Conservation (phyloP, 208 protist species). For the Trypanosoma mega region DNA sequence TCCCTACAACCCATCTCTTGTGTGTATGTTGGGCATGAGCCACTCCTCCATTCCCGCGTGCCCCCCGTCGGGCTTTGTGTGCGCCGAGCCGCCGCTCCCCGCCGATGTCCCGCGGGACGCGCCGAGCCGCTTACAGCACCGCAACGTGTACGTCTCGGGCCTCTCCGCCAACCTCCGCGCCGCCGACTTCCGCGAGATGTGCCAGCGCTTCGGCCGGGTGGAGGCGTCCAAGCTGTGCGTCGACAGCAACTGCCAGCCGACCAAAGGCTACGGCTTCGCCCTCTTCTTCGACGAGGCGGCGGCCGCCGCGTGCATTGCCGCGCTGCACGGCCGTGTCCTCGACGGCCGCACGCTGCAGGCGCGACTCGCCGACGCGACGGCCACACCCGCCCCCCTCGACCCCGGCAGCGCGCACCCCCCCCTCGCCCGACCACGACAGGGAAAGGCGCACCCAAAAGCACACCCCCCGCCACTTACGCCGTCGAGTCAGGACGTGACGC, state of each 20-base stretch:
- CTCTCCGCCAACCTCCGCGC: slow-evolving; percentile 44
- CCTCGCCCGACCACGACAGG: slow-evolving; percentile 16
- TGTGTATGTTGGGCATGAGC: too few relatives aligned
- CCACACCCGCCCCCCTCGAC: slow-evolving; percentile 50
- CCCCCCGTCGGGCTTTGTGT: neutral
- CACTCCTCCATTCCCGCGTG: neutral
- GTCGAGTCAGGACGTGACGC: slow-evolving; percentile 19
- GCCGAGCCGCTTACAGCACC: slow-evolving; percentile 42
- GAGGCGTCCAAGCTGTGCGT: slow-evolving; percentile 69
- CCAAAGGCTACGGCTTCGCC: slow-evolving; percentile 71
- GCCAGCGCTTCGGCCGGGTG: slow-evolving; percentile 57
- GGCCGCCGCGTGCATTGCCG: slow-evolving; percentile 49
- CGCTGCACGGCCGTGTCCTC: slow-evolving; percentile 43
- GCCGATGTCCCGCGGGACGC: neutral
- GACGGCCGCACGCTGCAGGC: slow-evolving; percentile 50
- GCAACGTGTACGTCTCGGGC: slow-evolving; percentile 78
- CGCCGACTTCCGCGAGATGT: slow-evolving; percentile 58
- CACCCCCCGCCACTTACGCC: slow-evolving; percentile 10
- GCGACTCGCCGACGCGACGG: slow-evolving; percentile 52
- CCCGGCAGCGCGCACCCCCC: slow-evolving; percentile 20
- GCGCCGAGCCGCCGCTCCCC: neutral
- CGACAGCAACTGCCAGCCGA: slow-evolving; percentile 45
- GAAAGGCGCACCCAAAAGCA: neutral
- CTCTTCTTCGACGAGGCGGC: slow-evolving; percentile 63
- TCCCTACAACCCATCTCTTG: too few relatives aligned